These are phyloP conservation scores for Apostasia ramifera DNA, from an alignment of 106 monocot species.

Conservation along the genomic window DNA sequence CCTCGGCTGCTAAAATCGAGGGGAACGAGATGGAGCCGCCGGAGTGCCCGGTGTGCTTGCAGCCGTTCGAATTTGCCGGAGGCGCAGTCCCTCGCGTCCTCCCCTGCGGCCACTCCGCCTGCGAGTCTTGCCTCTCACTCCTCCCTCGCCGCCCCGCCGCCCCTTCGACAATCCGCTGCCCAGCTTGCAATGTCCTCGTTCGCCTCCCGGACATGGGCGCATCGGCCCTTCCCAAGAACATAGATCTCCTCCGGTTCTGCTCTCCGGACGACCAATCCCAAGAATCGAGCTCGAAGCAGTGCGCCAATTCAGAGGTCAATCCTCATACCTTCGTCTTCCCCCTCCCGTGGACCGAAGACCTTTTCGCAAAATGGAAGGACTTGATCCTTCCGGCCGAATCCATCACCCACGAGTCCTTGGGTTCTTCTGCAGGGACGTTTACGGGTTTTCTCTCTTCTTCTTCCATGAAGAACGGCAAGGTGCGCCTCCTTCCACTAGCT, in stretches of 20 bases:
- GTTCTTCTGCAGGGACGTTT: neutral
- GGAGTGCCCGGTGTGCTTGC: conserved; percentile 85
- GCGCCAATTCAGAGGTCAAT: neutral
- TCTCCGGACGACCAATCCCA: neutral
- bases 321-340: conserved; percentile 12
- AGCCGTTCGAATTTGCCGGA: conserved; percentile 30
- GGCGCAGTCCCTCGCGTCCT: conserved; percentile 71
- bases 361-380: conserved; percentile 39
- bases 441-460: conserved; percentile 12
- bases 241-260: conserved; percentile 66
- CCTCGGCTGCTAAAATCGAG: neutral
- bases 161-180: conserved; percentile 59
- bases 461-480: conserved; percentile 13
- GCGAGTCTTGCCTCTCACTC: conserved; percentile 49
- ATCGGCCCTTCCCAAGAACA: conserved; percentile 71
- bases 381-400: conserved; percentile 35
- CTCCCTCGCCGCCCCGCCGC: conserved; percentile 27
- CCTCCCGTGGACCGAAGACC: conserved; percentile 21
- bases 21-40: conserved; percentile 24
- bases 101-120: conserved; percentile 83
- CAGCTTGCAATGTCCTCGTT: conserved; percentile 63
- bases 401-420: conserved; percentile 12
- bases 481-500: conserved; percentile 40
- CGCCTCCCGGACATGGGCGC: conserved; percentile 40
- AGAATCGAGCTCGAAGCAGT: neutral